phyloP scores from a whole-genome alignment of 2,329 filamentous ascomycete genomes.

The Ilyonectria destructans region DNA sequence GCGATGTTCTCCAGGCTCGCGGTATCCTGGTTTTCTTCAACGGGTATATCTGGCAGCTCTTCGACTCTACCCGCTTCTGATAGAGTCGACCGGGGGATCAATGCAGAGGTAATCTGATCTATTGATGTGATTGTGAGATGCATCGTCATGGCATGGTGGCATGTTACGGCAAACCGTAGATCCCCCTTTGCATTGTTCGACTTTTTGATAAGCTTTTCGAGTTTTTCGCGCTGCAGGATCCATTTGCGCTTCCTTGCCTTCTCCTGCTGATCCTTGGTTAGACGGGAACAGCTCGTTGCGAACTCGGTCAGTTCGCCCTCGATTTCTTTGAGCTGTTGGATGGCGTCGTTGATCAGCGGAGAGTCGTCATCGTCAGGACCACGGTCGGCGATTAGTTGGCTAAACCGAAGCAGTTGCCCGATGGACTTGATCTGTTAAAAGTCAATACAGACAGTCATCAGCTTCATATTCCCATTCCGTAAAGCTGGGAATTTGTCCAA shows the following conservation, averaged over 20 bases:
- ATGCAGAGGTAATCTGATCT: neutral
- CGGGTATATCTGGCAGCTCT: neutral
- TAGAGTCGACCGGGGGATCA: no score
- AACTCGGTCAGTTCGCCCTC: neutral
- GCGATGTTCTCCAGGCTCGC: neutral
- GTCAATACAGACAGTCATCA: neutral
- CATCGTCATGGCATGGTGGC: neutral
- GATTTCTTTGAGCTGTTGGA: conserved; percentile 10
- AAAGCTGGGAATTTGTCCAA: neutral
- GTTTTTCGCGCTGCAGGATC: conserved; percentile 6
- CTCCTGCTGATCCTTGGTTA: neutral
- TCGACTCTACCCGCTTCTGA: neutral
- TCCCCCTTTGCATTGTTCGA: conserved; percentile 14
- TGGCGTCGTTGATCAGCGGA: neutral
- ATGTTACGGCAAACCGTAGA: conserved; percentile 1
- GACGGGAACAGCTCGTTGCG: neutral
- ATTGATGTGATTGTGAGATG: neutral
- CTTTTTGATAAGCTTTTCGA: conserved; percentile 16
- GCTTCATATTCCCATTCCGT: no score
- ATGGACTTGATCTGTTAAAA: neutral
- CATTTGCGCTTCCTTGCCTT: conserved; percentile 20
- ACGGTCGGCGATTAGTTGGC: neutral
- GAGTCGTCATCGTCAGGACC: neutral
- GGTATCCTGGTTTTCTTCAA: neutral
- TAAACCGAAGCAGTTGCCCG: neutral